Percentiles rank a stretch among this genome's conserved stretches.
These are phyloP conservation scores for Rhipidocladum racemiflorum DNA, from an alignment of 176 grass and related monocot species.

Conservation along the genomic window DNA sequence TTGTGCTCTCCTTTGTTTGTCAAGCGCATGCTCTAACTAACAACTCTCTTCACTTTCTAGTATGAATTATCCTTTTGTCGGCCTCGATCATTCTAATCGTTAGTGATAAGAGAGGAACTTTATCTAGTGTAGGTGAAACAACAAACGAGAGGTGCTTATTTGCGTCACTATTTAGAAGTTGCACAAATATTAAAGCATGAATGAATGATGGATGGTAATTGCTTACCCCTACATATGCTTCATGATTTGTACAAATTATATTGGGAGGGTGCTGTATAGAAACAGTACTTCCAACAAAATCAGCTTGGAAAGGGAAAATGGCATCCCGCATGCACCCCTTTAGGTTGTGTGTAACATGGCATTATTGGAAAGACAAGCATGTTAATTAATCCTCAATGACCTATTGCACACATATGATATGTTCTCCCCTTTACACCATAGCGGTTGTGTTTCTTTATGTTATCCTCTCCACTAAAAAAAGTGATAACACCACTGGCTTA, in stretches of 20 bases:
- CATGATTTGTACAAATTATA: no score
- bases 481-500: not conserved
- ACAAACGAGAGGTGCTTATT: no score
- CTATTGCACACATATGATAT: not conserved
- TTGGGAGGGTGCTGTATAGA: no score
- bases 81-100: not conserved
- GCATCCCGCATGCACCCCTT: no score
- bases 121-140: not conserved
- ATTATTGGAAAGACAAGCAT: not conserved
- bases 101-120: not conserved
- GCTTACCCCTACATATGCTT: no score
- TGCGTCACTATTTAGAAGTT: no score
- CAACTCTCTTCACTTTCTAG: no score
- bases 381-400: not conserved
- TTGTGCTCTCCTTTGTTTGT: not conserved
- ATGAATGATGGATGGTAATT: no score
- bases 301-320: no score
- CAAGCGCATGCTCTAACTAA: no score
- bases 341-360: not conserved
- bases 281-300: no score
- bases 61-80: not conserved
- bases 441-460: not conserved
- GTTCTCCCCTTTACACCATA: constrained; percentile 11
- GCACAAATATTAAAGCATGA: no score
- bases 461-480: not conserved